Percentiles rank a stretch among this genome's conserved stretches.
Evolutionary conservation across 2,329 filamentous ascomycete species (phyloP).

Genomic region (Coniochaeta sp.): DNA sequence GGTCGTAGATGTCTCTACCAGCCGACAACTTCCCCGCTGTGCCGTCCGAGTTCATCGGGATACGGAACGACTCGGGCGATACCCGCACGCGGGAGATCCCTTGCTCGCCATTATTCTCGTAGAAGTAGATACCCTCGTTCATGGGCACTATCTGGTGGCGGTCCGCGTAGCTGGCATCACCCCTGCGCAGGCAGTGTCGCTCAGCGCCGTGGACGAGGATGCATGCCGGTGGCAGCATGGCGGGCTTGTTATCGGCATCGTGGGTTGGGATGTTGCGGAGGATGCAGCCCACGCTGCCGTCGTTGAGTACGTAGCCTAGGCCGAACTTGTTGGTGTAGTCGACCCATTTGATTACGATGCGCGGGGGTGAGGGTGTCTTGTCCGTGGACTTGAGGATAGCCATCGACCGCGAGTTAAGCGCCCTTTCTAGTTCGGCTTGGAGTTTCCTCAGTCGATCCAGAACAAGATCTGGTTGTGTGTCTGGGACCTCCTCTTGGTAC

Average conservation of each 20-base stretch:
- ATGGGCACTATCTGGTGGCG: slow-evolving; percentile 58
- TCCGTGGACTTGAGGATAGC: slow-evolving; percentile 51
- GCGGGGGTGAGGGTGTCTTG: slow-evolving; percentile 47
- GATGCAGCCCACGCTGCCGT: slow-evolving; percentile 72
- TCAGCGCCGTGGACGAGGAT: slow-evolving; percentile 67
- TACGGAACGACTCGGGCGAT: slow-evolving; percentile 53
- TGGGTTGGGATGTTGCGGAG: slow-evolving; percentile 48
- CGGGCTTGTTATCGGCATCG: slow-evolving; percentile 36
- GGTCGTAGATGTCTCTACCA: slow-evolving; percentile 59
- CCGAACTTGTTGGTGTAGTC: slow-evolving; percentile 86
- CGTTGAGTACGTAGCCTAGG: slow-evolving; percentile 75
- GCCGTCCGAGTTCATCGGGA: slow-evolving; percentile 49
- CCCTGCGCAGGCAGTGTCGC: slow-evolving; percentile 57
- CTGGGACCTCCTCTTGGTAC: slow-evolving; percentile 39
- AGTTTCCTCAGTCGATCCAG: slow-evolving; percentile 47
- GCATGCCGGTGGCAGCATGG: slow-evolving; percentile 60
- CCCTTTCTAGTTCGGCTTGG: slow-evolving; percentile 55
- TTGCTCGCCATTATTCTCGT: slow-evolving; percentile 60
- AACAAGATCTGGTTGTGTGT: slow-evolving; percentile 51
- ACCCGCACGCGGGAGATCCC: slow-evolving; percentile 60
- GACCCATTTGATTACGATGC: slow-evolving; percentile 73
- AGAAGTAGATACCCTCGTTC: slow-evolving; percentile 61
- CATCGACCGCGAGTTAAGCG: slow-evolving; percentile 56
- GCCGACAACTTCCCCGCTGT: slow-evolving; percentile 53
- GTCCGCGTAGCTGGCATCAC: slow-evolving; percentile 48